Evolutionary conservation across 2,329 filamentous ascomycete genomes (phyloP).

Genomic region (Fusarium tricinctum): DNA sequence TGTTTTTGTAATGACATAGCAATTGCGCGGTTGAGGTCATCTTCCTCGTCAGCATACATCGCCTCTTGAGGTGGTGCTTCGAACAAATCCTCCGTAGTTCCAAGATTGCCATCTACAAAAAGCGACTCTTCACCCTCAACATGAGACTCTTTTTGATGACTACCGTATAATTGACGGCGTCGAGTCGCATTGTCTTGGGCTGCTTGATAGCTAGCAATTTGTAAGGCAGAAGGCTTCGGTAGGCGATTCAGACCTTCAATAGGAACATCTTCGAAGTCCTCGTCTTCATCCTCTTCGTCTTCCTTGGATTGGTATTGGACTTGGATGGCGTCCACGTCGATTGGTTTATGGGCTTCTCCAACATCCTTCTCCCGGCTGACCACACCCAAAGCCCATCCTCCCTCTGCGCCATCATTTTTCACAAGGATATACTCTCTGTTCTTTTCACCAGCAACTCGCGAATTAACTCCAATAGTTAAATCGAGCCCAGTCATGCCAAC

Average conservation of each 20-base stretch:
- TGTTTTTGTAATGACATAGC: constrained; percentile 84
- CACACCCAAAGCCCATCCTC: constrained; percentile 95
- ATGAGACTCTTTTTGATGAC: constrained; percentile 27
- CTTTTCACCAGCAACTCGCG: constrained; percentile 84
- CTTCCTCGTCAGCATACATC: constrained; percentile 59
- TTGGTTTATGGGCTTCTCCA: constrained; percentile 86
- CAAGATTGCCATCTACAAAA: constrained; percentile 56
- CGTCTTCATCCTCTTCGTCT: constrained; percentile 77
- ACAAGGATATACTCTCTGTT: constrained; percentile 96
- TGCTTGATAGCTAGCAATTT: constrained; percentile 44
- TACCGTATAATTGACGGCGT: constrained; percentile 50
- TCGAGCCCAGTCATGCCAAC: constrained; percentile 89
- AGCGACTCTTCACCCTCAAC: constrained; percentile 64
- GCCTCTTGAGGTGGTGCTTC: constrained; percentile 56
- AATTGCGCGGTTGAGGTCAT: constrained; percentile 84
- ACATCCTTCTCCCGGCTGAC: constrained; percentile 87
- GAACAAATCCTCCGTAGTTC: constrained; percentile 34
- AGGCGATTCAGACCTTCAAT: constrained; percentile 90
- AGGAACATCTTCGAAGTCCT: constrained; percentile 92
- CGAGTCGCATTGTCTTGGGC: constrained; percentile 46
- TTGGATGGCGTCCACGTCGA: constrained; percentile 83
- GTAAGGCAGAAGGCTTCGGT: constrained; percentile 67
- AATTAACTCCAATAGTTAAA: constrained; percentile 74
- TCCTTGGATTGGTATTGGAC: constrained; percentile 70
- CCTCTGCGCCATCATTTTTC: constrained; percentile 94